A percentile compares a stretch with the other conserved stretches of the same genome.
These are phyloP conservation scores for Cucurbita argyrosperma DNA, from an alignment of 306 rosid genomes.

Conservation along the genomic window DNA sequence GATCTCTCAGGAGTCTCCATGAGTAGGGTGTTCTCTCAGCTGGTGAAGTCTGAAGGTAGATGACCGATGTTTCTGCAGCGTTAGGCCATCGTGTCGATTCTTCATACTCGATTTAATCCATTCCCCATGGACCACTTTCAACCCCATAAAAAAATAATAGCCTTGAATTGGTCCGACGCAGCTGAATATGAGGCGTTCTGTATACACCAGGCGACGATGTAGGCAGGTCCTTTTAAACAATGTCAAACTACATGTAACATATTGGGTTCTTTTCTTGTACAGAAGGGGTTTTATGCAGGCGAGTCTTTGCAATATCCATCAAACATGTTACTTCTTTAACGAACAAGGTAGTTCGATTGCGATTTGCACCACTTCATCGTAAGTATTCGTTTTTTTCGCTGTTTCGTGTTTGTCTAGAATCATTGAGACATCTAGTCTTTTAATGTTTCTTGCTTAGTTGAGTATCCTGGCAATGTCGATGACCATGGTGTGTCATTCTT, in stretches of 20 bases:
- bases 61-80: constrained; percentile 11
- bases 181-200: not conserved
- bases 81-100: not conserved
- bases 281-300: constrained; percentile 12
- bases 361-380: not conserved
- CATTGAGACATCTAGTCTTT: not conserved
- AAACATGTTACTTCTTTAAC: not conserved
- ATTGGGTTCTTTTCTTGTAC: constrained; percentile 11
- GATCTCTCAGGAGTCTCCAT: constrained; percentile 84
- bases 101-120: not conserved
- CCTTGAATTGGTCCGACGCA: not conserved
- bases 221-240: not conserved
- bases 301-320: constrained; percentile 11
- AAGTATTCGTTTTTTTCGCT: not conserved
- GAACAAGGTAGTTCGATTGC: not conserved
- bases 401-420: not conserved
- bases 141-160: not conserved
- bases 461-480: not conserved
- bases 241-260: constrained; percentile 7
- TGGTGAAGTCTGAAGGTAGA: constrained; percentile 78
- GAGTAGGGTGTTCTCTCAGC: constrained; percentile 84
- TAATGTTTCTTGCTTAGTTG: not conserved
- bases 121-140: not conserved
- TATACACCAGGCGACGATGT: not conserved
- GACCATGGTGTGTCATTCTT: not conserved